A percentile compares a stretch with the other conserved stretches of the same genome.
Evolutionary conservation across 139 green algal species (phyloP).

Genomic region (Chlorella sp.): DNA sequence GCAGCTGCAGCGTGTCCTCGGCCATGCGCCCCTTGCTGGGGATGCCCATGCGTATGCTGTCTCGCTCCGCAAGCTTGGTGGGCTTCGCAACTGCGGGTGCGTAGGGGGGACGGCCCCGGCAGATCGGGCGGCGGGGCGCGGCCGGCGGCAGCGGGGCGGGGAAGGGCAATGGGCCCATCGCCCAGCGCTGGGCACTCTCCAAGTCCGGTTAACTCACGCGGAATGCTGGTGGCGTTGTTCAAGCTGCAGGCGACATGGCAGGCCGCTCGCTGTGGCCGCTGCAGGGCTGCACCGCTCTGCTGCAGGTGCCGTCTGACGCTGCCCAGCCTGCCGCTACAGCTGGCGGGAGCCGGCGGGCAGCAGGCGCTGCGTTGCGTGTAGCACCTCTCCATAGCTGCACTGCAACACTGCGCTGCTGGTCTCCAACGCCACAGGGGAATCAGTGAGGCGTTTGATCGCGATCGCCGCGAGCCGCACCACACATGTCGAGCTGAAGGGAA

Average conservation of each 20-base stretch:
- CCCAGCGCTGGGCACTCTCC: neutral
- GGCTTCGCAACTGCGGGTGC: constrained; percentile 7
- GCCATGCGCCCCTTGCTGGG: constrained; percentile 98
- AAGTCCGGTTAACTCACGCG: neutral
- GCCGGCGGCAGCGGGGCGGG: neutral
- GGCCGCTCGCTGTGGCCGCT: neutral
- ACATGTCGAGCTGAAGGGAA: no score
- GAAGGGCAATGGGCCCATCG: neutral
- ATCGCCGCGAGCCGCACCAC: no score
- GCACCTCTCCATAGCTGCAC: no score
- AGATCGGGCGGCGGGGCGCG: neutral
- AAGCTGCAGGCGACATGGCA: constrained; percentile 34
- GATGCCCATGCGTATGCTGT: constrained; percentile 80
- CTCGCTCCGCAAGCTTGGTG: constrained; percentile 21
- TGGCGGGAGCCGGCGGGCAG: neutral
- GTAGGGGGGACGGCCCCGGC: no score
- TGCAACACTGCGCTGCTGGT: no score
- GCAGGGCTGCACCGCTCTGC: neutral
- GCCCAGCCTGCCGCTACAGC: neutral
- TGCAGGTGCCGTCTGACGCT: neutral
- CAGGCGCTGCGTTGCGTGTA: neutral
- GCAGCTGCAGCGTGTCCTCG: constrained; percentile 93
- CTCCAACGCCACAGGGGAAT: no score
- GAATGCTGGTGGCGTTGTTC: constrained; percentile 30
- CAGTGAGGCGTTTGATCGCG: no score